Base-by-base conservation (phyloP, 768 basidiomycete genomes). In the Tylopilus sp. region DNA sequence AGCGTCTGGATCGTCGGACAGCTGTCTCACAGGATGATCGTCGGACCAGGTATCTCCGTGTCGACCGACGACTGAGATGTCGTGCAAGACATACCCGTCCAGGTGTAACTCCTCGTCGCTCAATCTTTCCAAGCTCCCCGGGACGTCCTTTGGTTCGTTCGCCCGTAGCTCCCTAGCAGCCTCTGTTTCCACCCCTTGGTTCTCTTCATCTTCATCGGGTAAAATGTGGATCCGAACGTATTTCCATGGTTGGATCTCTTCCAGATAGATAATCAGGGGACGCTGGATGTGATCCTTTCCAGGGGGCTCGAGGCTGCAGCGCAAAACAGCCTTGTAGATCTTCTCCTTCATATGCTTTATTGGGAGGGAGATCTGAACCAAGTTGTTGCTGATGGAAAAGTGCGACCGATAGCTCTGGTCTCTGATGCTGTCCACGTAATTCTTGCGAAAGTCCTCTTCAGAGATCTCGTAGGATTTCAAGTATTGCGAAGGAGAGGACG, bases 251-350 rank as follows among this genome's bases (percentile, higher is more conserved):
- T 51, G 28, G 16, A 51, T 48, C n/a, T 46, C 44, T 40, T 62
- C 33, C 9, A 66, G 63, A 48, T 67, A 66, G 47, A 67, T 60
- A 3, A 56, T 42, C 5, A 66, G 60, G 11, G 64, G 64, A 16
- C 60, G 53, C 16, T 65, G 63, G 4, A 33, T 21, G 19, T 50
- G 30, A 11, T 50, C 48, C 3, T 21, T 45, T 2, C 24, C 46
- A 0, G 60, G 60, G 37, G 54, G 56, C 2, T 63, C 54, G 9
- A 65, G 55, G 24, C 65, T 66, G 21, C 64, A 66, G 0, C 64
- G 52, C 13, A 66, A n/a, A n/a, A 65, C 44, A 6, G 56, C 65
- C 33, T 63, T 63, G 46, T 52, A 67, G 6, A 63, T 43, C 13
- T 44, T 49, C 1, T 40, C 61, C 6, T 26, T 22, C n/a, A 61